These are phyloP conservation scores for Micractinium conductrix DNA, from an alignment of 139 green algal species.

Conservation along the genomic window DNA sequence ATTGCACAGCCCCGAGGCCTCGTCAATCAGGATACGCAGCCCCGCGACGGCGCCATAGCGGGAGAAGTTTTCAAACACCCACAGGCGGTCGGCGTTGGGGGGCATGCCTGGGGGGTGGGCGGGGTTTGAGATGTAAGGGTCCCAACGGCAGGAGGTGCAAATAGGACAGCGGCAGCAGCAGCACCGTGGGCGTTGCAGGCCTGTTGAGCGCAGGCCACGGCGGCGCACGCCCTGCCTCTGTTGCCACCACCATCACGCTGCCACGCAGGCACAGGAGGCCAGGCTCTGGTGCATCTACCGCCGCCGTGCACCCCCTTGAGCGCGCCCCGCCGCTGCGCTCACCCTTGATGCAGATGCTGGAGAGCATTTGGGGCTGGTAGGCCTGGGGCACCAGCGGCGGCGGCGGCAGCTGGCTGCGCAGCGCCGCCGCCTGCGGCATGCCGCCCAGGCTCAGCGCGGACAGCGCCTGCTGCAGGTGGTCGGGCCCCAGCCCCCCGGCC, in stretches of 20 bases:
- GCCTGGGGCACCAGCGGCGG: constrained; percentile 12
- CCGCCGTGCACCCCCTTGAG: no score
- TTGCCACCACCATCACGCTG: no score
- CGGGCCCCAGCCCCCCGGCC: neutral
- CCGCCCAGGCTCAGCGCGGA: constrained; percentile 32
- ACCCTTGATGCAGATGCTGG: constrained; percentile 35
- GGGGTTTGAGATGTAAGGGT: no score
- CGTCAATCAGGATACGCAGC: constrained; percentile 32
- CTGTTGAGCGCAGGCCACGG: no score
- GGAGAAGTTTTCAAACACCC: constrained; percentile 52
- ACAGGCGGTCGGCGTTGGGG: constrained; percentile 39
- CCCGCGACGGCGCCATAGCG: constrained; percentile 38
- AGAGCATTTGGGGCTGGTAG: constrained; percentile 37
- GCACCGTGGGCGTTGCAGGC: no score
- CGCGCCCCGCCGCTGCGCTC: neutral
- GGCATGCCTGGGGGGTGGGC: constrained; percentile 30
- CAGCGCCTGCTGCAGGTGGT: constrained; percentile 41
- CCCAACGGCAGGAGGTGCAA: neutral
- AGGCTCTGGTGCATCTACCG: no score
- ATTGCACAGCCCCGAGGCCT: constrained; percentile 30
- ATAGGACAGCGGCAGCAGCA: no score
- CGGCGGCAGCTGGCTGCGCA: constrained; percentile 3
- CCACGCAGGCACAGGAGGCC: no score
- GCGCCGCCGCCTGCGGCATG: neutral
- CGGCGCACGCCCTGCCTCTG: no score